phyloP scores from a whole-genome alignment of 2,329 filamentous ascomycete genomes.

The Fusarium sp. region DNA sequence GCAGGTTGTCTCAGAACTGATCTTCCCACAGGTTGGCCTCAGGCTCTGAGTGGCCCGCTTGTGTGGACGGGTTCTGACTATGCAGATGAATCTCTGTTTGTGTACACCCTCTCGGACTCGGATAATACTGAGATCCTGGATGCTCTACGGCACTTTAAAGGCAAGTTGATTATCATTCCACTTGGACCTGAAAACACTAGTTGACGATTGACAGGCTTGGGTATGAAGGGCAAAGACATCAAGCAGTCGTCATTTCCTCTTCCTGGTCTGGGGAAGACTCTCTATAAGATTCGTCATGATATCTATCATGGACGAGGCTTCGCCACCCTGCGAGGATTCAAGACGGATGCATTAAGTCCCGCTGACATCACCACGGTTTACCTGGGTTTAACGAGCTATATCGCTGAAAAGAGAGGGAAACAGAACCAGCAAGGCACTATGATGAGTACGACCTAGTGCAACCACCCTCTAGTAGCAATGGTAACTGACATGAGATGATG shows the following conservation, averaged over 20 bases:
- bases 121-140: not conserved
- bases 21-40: not conserved
- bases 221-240: not conserved
- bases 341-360: conserved; percentile 57
- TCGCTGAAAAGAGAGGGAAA: conserved; percentile 60
- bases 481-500: not conserved
- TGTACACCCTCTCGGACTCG: not conserved
- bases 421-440: conserved; percentile 53
- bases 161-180: not conserved
- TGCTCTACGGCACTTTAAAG: conserved; percentile 3
- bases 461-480: conserved; percentile 43
- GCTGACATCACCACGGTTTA: conserved; percentile 67
- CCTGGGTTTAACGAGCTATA: conserved; percentile 64
- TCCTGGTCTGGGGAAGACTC: conserved; percentile 57
- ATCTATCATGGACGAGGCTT: conserved; percentile 66
- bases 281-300: conserved; percentile 57
- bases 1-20: not conserved
- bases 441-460: conserved; percentile 8
- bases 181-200: not conserved
- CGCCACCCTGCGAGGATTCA: conserved; percentile 65
- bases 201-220: not conserved
- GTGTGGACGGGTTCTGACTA: not conserved
- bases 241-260: conserved; percentile 57
- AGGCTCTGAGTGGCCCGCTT: not conserved
- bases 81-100: not conserved